Conservation (phyloP, 768 basidiomycete genomes). For the Rhizopogon roseolus region DNA sequence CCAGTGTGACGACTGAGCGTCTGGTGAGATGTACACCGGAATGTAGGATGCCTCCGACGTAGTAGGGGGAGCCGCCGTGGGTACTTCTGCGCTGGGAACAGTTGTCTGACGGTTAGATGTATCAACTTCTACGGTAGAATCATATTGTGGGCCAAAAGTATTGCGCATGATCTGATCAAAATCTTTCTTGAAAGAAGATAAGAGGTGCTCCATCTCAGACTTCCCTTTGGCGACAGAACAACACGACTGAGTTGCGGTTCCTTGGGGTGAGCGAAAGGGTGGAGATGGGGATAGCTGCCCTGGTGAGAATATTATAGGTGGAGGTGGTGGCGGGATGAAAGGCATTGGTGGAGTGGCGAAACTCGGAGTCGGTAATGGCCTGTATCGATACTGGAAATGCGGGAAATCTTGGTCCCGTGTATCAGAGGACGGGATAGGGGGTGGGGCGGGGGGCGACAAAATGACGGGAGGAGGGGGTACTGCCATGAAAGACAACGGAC, state of each 20-base stretch:
- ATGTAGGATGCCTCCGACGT: background rate
- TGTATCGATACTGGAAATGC: background rate
- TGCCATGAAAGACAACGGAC: background rate
- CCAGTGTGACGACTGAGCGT: conserved; percentile 11
- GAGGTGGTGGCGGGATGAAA: conserved; percentile 10
- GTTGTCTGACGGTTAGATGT: background rate
- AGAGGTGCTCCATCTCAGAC: conserved; percentile 41
- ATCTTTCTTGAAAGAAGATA: conserved; percentile 49
- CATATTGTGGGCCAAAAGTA: conserved; percentile 28
- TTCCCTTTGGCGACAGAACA: conserved; percentile 44
- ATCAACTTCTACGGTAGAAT: background rate
- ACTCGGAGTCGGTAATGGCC: background rate
- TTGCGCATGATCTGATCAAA: conserved; percentile 42
- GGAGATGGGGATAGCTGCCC: conserved; percentile 6
- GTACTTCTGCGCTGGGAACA: background rate
- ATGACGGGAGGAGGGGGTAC: background rate
- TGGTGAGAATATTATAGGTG: conserved; percentile 29
- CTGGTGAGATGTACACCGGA: background rate
- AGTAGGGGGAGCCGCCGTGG: background rate
- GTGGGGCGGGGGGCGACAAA: background rate
- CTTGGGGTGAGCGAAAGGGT: conserved; percentile 12
- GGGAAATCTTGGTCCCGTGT: no score
- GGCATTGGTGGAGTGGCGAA: background rate
- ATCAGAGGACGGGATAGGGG: background rate
- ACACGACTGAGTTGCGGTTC: conserved; percentile 20